These are phyloP conservation scores for Ophidiomyces ophidiicola DNA, from an alignment of 2,329 filamentous ascomycete species.

Conservation along the genomic window DNA sequence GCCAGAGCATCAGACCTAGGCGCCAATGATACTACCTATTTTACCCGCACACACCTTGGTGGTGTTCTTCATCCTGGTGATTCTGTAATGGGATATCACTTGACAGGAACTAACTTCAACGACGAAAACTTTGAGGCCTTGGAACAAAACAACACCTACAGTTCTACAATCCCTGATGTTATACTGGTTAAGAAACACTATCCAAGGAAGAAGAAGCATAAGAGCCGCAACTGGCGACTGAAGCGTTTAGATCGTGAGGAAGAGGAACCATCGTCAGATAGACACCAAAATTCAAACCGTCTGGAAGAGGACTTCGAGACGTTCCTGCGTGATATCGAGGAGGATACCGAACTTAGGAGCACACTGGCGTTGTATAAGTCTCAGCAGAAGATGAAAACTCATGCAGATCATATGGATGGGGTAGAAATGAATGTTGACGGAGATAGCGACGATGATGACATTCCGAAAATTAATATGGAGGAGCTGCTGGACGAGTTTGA, in stretches of 20 bases:
- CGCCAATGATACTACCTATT: slow-evolving; percentile 74
- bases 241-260: slow-evolving; percentile 89
- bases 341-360: slow-evolving; percentile 75
- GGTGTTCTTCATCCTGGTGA: slow-evolving; percentile 76
- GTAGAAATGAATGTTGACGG: slow-evolving; percentile 38
- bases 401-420: slow-evolving; percentile 37
- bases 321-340: slow-evolving; percentile 94
- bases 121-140: slow-evolving; percentile 72
- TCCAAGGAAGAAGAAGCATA: slow-evolving; percentile 69
- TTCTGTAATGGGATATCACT: slow-evolving; percentile 85
- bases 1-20: slow-evolving; percentile 79
- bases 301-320: slow-evolving; percentile 92
- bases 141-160: slow-evolving; percentile 63
- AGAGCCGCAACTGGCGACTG: slow-evolving; percentile 80
- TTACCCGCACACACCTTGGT: slow-evolving; percentile 80
- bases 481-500: slow-evolving; percentile 87
- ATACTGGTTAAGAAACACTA: slow-evolving; percentile 96
- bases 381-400: slow-evolving; percentile 35
- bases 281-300: slow-evolving; percentile 61
- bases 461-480: slow-evolving; percentile 62
- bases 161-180: slow-evolving; percentile 74
- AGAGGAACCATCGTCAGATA: slow-evolving; percentile 38
- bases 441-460: slow-evolving; percentile 51
- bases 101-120: slow-evolving; percentile 87
- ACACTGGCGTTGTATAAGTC: slow-evolving; percentile 77